Evolutionary conservation across 1,284 basidiomycete genomes (phyloP).

Genomic region (Moesziomyces parantarcticus): DNA sequence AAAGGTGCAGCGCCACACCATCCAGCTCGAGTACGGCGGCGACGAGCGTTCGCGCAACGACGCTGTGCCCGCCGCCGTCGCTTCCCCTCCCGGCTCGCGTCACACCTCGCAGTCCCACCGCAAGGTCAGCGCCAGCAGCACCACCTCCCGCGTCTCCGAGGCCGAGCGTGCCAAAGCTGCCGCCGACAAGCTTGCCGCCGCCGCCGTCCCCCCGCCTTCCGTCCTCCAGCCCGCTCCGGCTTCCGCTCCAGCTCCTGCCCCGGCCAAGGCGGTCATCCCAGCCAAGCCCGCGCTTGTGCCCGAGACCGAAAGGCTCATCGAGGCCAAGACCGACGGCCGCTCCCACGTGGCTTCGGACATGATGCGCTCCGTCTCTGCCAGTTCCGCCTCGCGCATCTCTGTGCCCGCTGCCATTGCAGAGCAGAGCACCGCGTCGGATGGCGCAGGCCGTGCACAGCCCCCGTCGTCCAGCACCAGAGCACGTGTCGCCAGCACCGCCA

Average conservation of each 20-base stretch:
- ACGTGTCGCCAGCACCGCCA: slow-evolving; percentile 33
- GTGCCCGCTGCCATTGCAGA: slow-evolving; percentile 42
- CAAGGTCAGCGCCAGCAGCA: slow-evolving; percentile 40
- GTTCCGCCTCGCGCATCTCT: slow-evolving; percentile 36
- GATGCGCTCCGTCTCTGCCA: slow-evolving; percentile 39
- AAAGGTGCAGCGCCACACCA: slow-evolving; percentile 62
- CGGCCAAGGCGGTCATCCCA: slow-evolving; percentile 15
- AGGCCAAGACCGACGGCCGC: slow-evolving; percentile 14
- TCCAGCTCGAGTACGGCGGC: slow-evolving; percentile 62
- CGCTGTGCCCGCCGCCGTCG: slow-evolving; percentile 2
- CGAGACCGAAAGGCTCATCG: slow-evolving; percentile 28
- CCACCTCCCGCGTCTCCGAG: slow-evolving; percentile 14
- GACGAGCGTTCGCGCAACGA: slow-evolving; percentile 40
- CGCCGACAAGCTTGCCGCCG: slow-evolving; percentile 42
- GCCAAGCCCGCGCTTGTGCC: slow-evolving; percentile 30
- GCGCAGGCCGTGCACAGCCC: slow-evolving; percentile 2
- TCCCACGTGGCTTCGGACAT: slow-evolving; percentile 18
- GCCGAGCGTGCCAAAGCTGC: slow-evolving; percentile 28
- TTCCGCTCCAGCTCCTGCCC: slow-evolving; percentile 13
- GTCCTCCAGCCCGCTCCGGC: slow-evolving; percentile 32
- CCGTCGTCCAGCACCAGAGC: slow-evolving; percentile 5
- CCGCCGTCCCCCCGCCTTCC: slow-evolving; percentile 23
- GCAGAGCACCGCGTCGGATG: slow-evolving; percentile 12
- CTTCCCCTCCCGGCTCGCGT: slow-evolving; percentile 26
- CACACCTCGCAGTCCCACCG: slow-evolving; percentile 27